A percentile compares a stretch with the other conserved stretches of the same genome.
These are phyloP conservation scores for Funneliformis mosseae DNA, from an alignment of 192 early-diverging fungal species.

Conservation along the genomic window DNA sequence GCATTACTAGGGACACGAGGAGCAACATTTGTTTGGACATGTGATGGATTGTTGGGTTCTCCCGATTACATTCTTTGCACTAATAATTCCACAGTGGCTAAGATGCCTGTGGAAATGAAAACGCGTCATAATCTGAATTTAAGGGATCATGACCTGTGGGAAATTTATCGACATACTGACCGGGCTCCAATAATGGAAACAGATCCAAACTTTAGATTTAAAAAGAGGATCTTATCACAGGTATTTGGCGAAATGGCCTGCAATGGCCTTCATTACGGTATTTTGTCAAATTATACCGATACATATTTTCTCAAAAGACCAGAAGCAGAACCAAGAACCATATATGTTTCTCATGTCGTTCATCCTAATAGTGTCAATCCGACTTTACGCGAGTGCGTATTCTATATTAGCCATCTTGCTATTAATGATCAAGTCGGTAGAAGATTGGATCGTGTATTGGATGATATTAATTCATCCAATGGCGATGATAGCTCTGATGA, in stretches of 20 bases:
- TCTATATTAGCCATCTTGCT: conserved; percentile 9
- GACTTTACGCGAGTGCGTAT: conserved; percentile 20
- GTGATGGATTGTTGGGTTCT: neutral
- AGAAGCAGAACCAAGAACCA: neutral
- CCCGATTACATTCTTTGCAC: conserved; percentile 2
- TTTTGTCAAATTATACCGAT: conserved; percentile 24
- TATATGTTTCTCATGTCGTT: conserved; percentile 27
- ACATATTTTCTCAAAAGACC: conserved; percentile 8
- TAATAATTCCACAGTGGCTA: conserved; percentile 12
- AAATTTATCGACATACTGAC: conserved; percentile 12
- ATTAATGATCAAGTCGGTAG: conserved; percentile 20
- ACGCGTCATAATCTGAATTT: conserved; percentile 21
- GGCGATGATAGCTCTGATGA: conserved; percentile 5
- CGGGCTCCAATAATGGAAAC: neutral
- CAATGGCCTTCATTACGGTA: conserved; percentile 18
- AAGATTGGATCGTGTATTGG: conserved; percentile 4
- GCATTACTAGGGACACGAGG: neutral
- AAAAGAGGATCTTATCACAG: conserved; percentile 23
- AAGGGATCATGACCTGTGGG: conserved; percentile 6
- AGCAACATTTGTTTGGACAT: neutral
- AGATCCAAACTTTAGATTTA: conserved; percentile 5
- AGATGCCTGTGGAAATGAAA: conserved; percentile 25
- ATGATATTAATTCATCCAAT: conserved; percentile 1
- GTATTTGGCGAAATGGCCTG: conserved; percentile 24
- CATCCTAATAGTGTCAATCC: conserved; percentile 1